Conservation (phyloP, 257 asterid species). For the Jaltomata sinuosa region DNA sequence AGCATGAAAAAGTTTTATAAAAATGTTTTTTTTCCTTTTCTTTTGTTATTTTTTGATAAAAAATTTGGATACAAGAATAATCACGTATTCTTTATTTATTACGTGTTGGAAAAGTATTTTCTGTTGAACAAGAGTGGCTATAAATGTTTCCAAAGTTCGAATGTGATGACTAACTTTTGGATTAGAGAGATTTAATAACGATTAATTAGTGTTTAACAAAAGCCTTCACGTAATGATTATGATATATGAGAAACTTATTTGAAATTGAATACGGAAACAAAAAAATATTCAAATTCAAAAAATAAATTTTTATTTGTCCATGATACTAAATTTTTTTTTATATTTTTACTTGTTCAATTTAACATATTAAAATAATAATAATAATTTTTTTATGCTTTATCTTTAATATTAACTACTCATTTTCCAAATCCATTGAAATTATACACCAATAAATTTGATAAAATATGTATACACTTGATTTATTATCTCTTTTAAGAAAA, state of each 20-base stretch:
- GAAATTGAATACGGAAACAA: not conserved
- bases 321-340: too few species aligned
- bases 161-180: not conserved
- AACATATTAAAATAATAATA: too few species aligned
- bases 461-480: too few species aligned
- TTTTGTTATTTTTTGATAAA: not conserved
- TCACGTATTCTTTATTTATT: not conserved
- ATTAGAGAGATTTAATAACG: not conserved
- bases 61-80: not conserved
- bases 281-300: too few species aligned
- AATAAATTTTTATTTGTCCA: too few species aligned
- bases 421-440: too few species aligned
- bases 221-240: not conserved
- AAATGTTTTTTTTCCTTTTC: too few species aligned
- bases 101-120: not conserved
- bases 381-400: too few species aligned
- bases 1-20: not conserved
- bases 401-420: too few species aligned
- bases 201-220: not conserved
- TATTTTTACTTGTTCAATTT: too few species aligned
- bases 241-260: not conserved
- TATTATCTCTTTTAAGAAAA: too few species aligned
- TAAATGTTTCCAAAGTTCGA: not conserved
- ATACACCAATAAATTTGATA: too few species aligned
- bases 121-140: not conserved